A percentile compares a stretch with the other conserved stretches of the same genome.
Evolutionary conservation across 495 filamentous ascomycete genomes (phyloP).

Genomic region (Penicillium crystallinum): DNA sequence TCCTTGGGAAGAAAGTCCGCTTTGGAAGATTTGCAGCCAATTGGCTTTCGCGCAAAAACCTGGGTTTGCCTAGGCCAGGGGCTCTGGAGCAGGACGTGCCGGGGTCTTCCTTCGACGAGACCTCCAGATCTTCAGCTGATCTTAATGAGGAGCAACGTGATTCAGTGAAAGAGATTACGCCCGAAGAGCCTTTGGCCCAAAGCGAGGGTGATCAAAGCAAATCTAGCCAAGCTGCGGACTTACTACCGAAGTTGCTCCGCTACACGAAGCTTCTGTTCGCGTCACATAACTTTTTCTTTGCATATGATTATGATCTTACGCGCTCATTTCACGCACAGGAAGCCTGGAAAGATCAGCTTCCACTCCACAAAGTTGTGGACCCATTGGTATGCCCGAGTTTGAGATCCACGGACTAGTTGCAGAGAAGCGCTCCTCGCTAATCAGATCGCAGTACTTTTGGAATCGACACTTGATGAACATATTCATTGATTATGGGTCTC

Average conservation of each 20-base stretch:
- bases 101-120: constrained; percentile 21
- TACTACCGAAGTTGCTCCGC: constrained; percentile 79
- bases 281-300: constrained; percentile 82
- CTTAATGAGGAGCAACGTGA: constrained; percentile 10
- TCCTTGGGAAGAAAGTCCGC: constrained; percentile 66
- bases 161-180: not conserved
- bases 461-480: constrained; percentile 69
- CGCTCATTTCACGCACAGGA: constrained; percentile 51
- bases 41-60: constrained; percentile 82
- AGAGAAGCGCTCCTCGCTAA: constrained; percentile 14
- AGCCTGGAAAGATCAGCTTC: constrained; percentile 37
- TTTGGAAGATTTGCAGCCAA: constrained; percentile 84
- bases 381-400: constrained; percentile 48
- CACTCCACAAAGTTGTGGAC: constrained; percentile 70
- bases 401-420: not conserved
- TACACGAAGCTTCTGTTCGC: constrained; percentile 77
- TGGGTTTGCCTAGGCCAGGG: constrained; percentile 49
- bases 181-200: constrained; percentile 26
- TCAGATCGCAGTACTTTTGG: constrained; percentile 70
- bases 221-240: constrained; percentile 29
- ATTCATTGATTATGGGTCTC: constrained; percentile 62
- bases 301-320: constrained; percentile 89
- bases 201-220: constrained; percentile 26
- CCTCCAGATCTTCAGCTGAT: constrained; percentile 11
- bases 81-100: constrained; percentile 21